phyloP scores from a whole-genome alignment of 2,329 filamentous ascomycete genomes.

The Fusarium sterilihyphosum region DNA sequence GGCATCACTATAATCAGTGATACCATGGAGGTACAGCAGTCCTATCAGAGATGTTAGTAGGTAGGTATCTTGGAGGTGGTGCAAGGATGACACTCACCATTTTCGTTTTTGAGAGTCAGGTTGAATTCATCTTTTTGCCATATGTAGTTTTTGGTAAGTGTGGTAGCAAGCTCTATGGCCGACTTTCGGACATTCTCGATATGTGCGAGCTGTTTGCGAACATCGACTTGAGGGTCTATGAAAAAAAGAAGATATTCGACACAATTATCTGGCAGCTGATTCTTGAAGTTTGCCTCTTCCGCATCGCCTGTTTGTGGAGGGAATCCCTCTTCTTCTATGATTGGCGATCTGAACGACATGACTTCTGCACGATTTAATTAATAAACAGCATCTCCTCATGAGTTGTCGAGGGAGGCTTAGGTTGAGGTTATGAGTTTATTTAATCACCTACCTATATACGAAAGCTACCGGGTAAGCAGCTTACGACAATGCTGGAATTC shows the following conservation, averaged over 20 bases:
- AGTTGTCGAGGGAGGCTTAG: neutral
- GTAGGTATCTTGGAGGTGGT: neutral
- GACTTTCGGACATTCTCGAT: conserved; percentile 79
- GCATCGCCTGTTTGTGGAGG: neutral
- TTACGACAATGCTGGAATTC: neutral
- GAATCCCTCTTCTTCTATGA: neutral
- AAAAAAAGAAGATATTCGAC: conserved; percentile 86
- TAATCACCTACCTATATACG: neutral
- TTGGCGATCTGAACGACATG: conserved; percentile 21
- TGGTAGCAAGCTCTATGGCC: conserved; percentile 69
- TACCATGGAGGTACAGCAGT: conserved; percentile 74
- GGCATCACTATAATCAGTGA: conserved; percentile 90
- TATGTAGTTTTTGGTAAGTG: conserved; percentile 84
- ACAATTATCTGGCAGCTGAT: conserved; percentile 77
- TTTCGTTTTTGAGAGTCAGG: conserved; percentile 70
- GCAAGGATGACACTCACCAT: conserved; percentile 56
- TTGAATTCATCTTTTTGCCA: conserved; percentile 90
- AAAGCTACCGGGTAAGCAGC: conserved; percentile 24
- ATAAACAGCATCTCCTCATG: neutral
- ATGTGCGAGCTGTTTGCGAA: conserved; percentile 67
- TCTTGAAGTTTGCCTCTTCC: conserved; percentile 7
- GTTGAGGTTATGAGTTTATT: conserved; percentile 3
- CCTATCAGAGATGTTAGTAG: conserved; percentile 47
- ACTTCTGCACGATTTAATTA: neutral
- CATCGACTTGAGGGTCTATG: conserved; percentile 64